Conservation (phyloP, 768 basidiomycete species). For the Xerocomus spinulosus region DNA sequence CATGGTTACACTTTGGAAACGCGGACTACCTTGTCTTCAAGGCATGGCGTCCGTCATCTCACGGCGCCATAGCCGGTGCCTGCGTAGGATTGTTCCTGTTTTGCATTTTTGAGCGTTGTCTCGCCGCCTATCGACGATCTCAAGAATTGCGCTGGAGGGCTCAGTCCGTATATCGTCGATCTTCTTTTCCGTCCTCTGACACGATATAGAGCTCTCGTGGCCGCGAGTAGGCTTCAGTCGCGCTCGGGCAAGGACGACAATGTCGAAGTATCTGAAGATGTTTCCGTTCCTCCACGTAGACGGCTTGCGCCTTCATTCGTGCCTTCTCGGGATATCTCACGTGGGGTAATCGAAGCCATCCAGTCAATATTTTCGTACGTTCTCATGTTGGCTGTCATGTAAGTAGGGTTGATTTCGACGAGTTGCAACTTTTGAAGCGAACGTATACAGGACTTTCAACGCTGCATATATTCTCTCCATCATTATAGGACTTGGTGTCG, state of each 20-base stretch:
- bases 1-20: constrained; percentile 64
- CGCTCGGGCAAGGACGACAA: constrained; percentile 2
- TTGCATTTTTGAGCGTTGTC: constrained; percentile 64
- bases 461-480: constrained; percentile 72
- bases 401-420: constrained; percentile 23
- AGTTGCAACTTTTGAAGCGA: constrained; percentile 2
- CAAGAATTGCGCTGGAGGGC: constrained; percentile 55
- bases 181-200: background rate
- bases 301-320: constrained; percentile 56
- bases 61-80: constrained; percentile 69
- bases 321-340: constrained; percentile 59
- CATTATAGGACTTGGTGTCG: constrained; percentile 63
- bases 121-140: constrained; percentile 53
- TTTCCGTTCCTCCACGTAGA: constrained; percentile 10
- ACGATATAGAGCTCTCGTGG: constrained; percentile 8
- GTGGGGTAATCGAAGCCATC: constrained; percentile 59
- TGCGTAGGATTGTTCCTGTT: constrained; percentile 67
- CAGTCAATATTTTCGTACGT: constrained; percentile 63
- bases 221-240: background rate
- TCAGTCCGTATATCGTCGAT: constrained; percentile 38
- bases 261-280: background rate
- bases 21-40: constrained; percentile 67
- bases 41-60: constrained; percentile 61
- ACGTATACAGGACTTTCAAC: constrained; percentile 69
- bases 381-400: constrained; percentile 85